Conservation (phyloP, 2,329 filamentous ascomycete genomes). For the Sclerotinia spermophila region DNA sequence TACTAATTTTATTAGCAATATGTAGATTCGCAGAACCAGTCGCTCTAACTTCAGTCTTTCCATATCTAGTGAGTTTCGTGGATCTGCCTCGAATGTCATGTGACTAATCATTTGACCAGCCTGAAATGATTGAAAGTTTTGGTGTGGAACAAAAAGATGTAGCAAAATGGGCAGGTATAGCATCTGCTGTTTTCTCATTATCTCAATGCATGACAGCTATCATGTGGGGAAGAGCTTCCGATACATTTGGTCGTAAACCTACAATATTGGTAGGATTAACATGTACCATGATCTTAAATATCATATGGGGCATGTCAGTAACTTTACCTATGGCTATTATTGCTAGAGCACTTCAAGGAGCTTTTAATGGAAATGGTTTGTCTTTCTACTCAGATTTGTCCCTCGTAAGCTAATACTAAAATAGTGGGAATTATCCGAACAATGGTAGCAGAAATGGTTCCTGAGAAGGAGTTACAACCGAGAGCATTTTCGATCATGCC, state of each 20-base stretch:
- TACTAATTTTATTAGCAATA: conserved; percentile 51
- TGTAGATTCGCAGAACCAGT: conserved; percentile 75
- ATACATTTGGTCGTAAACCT: conserved; percentile 76
- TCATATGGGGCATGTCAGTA: conserved; percentile 81
- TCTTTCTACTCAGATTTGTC: background rate
- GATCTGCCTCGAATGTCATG: background rate
- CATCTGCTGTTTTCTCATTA: conserved; percentile 68
- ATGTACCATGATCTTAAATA: conserved; percentile 75
- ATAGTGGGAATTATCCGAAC: conserved; percentile 84
- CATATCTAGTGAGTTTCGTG: conserved; percentile 42
- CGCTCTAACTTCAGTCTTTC: conserved; percentile 53
- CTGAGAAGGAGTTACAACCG: conserved; percentile 80
- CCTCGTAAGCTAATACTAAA: conserved; percentile 25
- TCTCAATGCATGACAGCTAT: conserved; percentile 70
- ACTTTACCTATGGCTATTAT: conserved; percentile 75
- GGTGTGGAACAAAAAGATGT: conserved; percentile 67
- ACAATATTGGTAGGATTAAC: conserved; percentile 70
- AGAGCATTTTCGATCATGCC: conserved; percentile 92
- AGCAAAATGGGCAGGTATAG: conserved; percentile 76
- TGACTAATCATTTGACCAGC: conserved; percentile 47
- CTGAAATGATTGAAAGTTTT: conserved; percentile 81
- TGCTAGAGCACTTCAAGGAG: conserved; percentile 73
- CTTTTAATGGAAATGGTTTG: conserved; percentile 77
- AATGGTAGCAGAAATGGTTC: conserved; percentile 90
- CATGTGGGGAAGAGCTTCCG: conserved; percentile 72